Conservation (phyloP, 225 moss, liverwort and hornwort genomes). For the Pseudoscleropodium purum region DNA sequence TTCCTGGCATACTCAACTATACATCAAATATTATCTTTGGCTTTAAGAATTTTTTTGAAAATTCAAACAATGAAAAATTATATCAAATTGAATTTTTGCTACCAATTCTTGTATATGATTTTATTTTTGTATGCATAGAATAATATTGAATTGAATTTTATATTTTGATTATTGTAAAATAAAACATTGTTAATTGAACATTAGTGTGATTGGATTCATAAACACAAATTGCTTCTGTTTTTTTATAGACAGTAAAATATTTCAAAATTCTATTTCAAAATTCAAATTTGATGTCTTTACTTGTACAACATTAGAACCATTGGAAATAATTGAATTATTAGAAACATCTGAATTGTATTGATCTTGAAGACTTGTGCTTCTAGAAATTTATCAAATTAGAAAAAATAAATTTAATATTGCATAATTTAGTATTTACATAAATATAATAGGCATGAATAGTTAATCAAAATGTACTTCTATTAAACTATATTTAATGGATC, state of each 20-base stretch:
- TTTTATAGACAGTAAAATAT: too few species aligned
- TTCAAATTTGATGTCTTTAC: neutral
- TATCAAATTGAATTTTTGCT: neutral
- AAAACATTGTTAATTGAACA: neutral
- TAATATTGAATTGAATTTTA: too few species aligned
- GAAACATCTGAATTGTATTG: neutral
- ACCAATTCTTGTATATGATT: neutral
- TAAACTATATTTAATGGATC: neutral
- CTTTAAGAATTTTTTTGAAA: neutral
- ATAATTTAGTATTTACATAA: too few species aligned
- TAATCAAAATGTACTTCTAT: too few species aligned
- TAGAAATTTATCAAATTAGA: neutral
- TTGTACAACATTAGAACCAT: neutral
- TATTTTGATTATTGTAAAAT: too few species aligned
- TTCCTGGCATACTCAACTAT: constrained; percentile 1
- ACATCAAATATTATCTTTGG: neutral
- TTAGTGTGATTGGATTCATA: too few species aligned
- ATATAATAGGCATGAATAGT: too few species aligned
- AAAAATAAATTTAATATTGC: too few species aligned
- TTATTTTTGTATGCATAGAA: too few species aligned
- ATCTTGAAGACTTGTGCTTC: neutral
- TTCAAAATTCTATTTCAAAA: too few species aligned
- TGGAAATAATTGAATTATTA: neutral
- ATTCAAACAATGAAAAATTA: fast-evolving
- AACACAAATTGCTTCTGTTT: fast-evolving